A percentile compares a stretch with the other conserved stretches of the same genome.
Evolutionary conservation across 768 basidiomycete species (phyloP).

Genomic region (Auricularia sp.): DNA sequence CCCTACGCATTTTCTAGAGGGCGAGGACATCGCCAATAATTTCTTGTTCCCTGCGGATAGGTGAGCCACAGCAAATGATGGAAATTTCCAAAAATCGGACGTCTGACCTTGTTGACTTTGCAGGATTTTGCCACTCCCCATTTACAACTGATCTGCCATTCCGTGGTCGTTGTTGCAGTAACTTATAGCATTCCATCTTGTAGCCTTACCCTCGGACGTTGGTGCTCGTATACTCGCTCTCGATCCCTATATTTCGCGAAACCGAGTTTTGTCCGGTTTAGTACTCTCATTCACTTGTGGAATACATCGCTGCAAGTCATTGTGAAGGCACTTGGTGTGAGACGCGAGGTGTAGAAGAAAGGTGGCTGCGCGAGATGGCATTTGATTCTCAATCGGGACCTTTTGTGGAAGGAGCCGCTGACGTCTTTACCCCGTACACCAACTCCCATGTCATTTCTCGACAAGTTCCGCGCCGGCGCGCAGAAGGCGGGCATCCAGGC

Average conservation of each 20-base stretch:
- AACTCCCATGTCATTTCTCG: conserved; percentile 46
- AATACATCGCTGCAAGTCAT: no score
- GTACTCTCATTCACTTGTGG: no score
- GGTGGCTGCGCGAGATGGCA: no score
- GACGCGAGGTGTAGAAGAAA: no score
- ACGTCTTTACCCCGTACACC: background rate
- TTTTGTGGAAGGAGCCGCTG: background rate
- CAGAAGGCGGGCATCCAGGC: conserved; percentile 77
- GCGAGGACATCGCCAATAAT: conserved; percentile 86
- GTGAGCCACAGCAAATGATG: conserved; percentile 24
- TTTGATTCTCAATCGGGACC: no score
- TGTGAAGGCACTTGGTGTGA: no score
- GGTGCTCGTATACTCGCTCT: background rate
- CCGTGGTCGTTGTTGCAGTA: no score
- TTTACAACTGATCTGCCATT: conserved; percentile 40
- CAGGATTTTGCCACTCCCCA: conserved; percentile 63
- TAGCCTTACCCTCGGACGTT: no score
- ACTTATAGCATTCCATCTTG: no score
- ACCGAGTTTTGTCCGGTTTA: no score
- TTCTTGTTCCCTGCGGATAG: conserved; percentile 86
- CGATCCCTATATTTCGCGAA: background rate
- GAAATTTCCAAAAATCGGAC: no score
- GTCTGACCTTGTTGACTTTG: background rate
- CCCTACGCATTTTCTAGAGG: conserved; percentile 80
- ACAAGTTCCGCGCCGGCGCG: conserved; percentile 72